Conservation (phyloP, 2,329 filamentous ascomycete species). For the Microcyclospora tardicrescens region DNA sequence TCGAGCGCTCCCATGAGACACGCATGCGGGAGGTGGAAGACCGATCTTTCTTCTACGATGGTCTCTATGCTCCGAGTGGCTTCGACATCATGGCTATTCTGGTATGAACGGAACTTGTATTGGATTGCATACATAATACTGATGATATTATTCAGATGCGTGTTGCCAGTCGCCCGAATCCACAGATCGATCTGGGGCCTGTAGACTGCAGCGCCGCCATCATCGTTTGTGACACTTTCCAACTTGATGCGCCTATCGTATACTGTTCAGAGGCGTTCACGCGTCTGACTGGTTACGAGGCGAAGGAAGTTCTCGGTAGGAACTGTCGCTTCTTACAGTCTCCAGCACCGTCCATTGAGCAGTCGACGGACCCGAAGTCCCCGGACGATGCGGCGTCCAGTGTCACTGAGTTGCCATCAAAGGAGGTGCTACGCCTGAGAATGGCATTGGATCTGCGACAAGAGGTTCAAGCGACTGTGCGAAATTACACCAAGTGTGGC, state of each 20-base stretch:
- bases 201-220: slow-evolving; percentile 2
- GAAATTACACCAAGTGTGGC: not conserved
- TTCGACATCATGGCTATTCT: slow-evolving; percentile 2
- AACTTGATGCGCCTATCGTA: slow-evolving; percentile 1
- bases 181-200: slow-evolving; percentile 1
- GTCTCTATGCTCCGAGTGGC: not conserved
- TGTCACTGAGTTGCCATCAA: not conserved
- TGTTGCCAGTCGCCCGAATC: slow-evolving; percentile 1
- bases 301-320: not conserved
- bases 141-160: not conserved
- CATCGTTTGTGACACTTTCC: slow-evolving; percentile 1
- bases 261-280: slow-evolving; percentile 2
- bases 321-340: slow-evolving; percentile 2
- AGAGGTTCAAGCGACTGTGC: slow-evolving; percentile 1
- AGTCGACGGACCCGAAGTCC: not conserved
- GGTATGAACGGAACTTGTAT: not conserved
- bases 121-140: not conserved
- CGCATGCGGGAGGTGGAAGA: too few relatives aligned
- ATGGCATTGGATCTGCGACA: not conserved
- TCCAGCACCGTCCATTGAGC: not conserved
- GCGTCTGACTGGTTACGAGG: slow-evolving; percentile 1
- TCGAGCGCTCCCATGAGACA: too few relatives aligned
- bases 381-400: not conserved
- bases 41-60: not conserved
- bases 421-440: not conserved